Percentiles rank a stretch among this genome's conserved stretches.
phyloP scores from a whole-genome alignment of 1,284 basidiomycete genomes.

The Apiotrichum mycotoxinovorans region DNA sequence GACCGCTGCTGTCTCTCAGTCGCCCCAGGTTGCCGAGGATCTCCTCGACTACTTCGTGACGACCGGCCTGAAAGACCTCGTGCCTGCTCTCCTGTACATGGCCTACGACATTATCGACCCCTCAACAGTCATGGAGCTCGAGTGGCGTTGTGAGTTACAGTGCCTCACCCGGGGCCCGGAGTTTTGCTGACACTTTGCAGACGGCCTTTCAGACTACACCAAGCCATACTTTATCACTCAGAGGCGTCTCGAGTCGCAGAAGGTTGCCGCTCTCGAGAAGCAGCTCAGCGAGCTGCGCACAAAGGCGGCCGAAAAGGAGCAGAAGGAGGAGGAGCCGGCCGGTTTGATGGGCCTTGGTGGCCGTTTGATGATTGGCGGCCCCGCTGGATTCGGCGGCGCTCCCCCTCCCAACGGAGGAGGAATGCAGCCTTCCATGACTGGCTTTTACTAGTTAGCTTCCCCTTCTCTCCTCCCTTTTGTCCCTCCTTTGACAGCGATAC shows the following conservation, averaged over 20 bases:
- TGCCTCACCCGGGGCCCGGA: background rate
- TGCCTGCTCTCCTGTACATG: conserved; percentile 81
- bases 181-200: conserved; percentile 53
- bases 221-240: conserved; percentile 90
- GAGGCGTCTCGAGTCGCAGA: conserved; percentile 33
- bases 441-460: conserved; percentile 40
- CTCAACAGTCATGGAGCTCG: conserved; percentile 86
- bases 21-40: conserved; percentile 85
- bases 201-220: conserved; percentile 90
- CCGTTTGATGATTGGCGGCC: conserved; percentile 47
- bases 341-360: conserved; percentile 38
- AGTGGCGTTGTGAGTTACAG: background rate
- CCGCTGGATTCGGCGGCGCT: conserved; percentile 21
- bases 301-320: conserved; percentile 24
- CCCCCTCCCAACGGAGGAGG: conserved; percentile 9
- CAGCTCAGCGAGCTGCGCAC: conserved; percentile 47
- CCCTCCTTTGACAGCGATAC: too few relatives aligned
- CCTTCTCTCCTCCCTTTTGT: too few relatives aligned
- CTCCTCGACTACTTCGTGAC: conserved; percentile 90
- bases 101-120: conserved; percentile 90
- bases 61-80: conserved; percentile 98
- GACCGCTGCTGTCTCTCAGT: conserved; percentile 78
- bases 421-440: conserved; percentile 46
- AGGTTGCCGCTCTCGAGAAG: conserved; percentile 44
- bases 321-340: conserved; percentile 31